Evolutionary conservation across 257 asterid genomes (phyloP).

Genomic region (Galeopsis tetrahit): DNA sequence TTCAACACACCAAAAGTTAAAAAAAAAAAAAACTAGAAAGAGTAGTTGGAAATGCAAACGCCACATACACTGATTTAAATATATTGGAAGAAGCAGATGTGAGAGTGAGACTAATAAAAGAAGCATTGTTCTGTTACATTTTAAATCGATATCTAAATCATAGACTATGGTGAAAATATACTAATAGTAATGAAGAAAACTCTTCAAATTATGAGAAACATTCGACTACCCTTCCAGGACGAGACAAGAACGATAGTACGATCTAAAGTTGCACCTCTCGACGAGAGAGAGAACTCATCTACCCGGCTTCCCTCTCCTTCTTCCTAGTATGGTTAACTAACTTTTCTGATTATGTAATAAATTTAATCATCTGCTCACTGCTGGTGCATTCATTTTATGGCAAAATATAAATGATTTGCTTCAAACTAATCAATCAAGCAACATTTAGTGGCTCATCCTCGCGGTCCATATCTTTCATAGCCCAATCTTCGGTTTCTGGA

Average conservation of each 20-base stretch:
- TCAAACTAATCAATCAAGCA: constrained; percentile 45
- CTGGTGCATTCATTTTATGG: constrained; percentile 31
- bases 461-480: constrained; percentile 52
- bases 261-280: constrained; percentile 27
- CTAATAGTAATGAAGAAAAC: background rate
- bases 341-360: constrained; percentile 24
- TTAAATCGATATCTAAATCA: constrained; percentile 25
- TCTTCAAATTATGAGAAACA: constrained; percentile 31
- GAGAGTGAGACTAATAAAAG: constrained; percentile 3
- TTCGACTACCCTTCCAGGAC: constrained; percentile 31
- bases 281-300: constrained; percentile 27
- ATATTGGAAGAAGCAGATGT: background rate
- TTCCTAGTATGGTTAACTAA: constrained; percentile 29
- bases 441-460: constrained; percentile 66
- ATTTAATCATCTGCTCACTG: constrained; percentile 38
- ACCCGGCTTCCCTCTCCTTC: constrained; percentile 30
- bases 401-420: constrained; percentile 29
- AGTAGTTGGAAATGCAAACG: background rate
- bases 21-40: background rate
- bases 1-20: no score
- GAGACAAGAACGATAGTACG: constrained; percentile 32
- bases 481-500: constrained; percentile 84
- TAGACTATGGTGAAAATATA: constrained; percentile 11
- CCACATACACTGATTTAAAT: background rate
- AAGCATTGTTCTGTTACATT: constrained; percentile 28